Percentiles rank a stretch among this genome's conserved stretches.
Evolutionary conservation across 345 rosid genomes (phyloP).

Genomic region (Salix exigua): DNA sequence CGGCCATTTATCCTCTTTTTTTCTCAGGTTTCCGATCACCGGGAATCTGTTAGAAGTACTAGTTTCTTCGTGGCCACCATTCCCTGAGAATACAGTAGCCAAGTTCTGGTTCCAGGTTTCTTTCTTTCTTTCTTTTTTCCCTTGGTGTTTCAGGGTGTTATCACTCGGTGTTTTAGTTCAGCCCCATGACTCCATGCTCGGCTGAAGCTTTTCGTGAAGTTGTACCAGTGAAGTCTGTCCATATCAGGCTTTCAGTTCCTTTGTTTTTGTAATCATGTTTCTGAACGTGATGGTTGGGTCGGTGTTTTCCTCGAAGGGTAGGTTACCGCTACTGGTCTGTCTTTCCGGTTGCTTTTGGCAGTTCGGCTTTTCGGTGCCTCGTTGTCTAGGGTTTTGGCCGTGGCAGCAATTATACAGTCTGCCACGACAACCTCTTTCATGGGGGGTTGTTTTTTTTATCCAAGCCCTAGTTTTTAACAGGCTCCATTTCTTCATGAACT

Average conservation of each 20-base stretch:
- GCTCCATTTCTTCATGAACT: constrained; percentile 28
- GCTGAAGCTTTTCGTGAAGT: constrained; percentile 19
- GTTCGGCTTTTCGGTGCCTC: constrained; percentile 27
- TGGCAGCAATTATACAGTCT: constrained; percentile 40
- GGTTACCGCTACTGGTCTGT: constrained; percentile 1
- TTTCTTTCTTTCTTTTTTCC: constrained; percentile 16
- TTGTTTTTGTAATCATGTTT: constrained; percentile 27
- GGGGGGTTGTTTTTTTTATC: constrained; percentile 34
- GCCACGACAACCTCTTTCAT: constrained; percentile 28
- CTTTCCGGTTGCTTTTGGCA: constrained; percentile 18
- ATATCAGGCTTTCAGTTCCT: constrained; percentile 17
- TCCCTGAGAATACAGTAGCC: constrained; percentile 49
- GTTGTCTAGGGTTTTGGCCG: constrained; percentile 37
- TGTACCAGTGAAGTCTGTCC: constrained; percentile 17
- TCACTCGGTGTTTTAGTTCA: constrained; percentile 38
- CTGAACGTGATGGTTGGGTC: constrained; percentile 29
- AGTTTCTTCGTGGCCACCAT: constrained; percentile 30
- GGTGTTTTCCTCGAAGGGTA: constrained; percentile 29
- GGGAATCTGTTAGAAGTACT: constrained; percentile 42
- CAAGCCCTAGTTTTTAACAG: constrained; percentile 31
- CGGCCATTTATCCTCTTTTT: constrained; percentile 43
- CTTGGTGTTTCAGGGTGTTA: constrained; percentile 29
- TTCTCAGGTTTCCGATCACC: constrained; percentile 44
- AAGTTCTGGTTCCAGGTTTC: constrained; percentile 35
- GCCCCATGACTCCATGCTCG: constrained; percentile 3